Evolutionary conservation across 208 protist species (phyloP).

Genomic region (Borovskyia barvae): DNA sequence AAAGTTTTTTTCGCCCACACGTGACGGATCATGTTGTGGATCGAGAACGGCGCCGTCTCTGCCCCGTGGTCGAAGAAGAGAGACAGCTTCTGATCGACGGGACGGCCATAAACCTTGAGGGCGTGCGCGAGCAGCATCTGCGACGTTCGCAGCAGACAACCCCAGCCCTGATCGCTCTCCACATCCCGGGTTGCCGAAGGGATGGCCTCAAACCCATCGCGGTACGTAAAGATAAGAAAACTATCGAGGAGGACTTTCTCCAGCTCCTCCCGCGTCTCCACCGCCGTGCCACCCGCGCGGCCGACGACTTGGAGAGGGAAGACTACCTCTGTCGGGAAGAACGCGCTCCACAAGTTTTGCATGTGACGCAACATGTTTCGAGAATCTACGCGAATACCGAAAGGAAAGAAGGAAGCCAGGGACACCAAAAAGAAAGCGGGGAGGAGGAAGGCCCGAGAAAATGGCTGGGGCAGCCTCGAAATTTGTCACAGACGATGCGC

Average conservation of each 20-base stretch:
- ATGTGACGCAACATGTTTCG: constrained; percentile 27
- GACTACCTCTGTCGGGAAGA: constrained; percentile 28
- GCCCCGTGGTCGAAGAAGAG: constrained; percentile 47
- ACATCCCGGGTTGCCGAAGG: constrained; percentile 21
- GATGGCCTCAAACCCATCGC: constrained; percentile 55
- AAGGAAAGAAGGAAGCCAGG: not conserved
- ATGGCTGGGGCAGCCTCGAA: no score
- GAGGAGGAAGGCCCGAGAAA: no score
- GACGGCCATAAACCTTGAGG: constrained; percentile 32
- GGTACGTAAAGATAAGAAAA: constrained; percentile 77
- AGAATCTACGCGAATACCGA: not conserved
- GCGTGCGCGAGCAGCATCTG: constrained; percentile 87
- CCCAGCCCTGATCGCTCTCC: constrained; percentile 74
- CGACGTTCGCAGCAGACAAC: constrained; percentile 68
- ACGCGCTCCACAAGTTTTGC: constrained; percentile 32
- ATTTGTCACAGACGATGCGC: no score
- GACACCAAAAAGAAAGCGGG: not conserved
- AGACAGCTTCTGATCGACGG: constrained; percentile 31
- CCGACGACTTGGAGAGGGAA: constrained; percentile 44
- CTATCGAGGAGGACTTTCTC: constrained; percentile 22
- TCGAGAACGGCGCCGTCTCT: constrained; percentile 49
- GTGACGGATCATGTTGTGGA: constrained; percentile 61
- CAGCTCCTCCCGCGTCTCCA: constrained; percentile 43
- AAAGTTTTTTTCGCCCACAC: constrained; percentile 39
- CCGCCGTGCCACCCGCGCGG: not conserved